Conservation (phyloP, 1,139 yeast species). For the Hansenula lynferdii region DNA sequence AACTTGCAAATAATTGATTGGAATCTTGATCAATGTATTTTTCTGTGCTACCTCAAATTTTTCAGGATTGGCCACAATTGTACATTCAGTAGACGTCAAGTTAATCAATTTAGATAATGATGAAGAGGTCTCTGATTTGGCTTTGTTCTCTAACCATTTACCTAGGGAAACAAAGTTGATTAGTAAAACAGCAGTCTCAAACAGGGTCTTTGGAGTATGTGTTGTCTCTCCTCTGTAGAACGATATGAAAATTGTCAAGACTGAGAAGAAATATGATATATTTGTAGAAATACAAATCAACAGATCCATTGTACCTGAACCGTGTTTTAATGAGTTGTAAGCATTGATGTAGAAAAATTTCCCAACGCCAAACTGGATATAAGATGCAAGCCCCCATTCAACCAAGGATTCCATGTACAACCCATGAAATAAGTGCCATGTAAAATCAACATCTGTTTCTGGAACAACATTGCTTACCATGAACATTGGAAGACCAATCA, state of each 20-base stretch:
- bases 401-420: conserved; percentile 50
- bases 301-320: conserved; percentile 94
- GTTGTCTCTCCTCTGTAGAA: conserved; percentile 25
- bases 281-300: conserved; percentile 80
- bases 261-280: conserved; percentile 72
- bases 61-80: conserved; percentile 39
- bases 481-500: conserved; percentile 62
- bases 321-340: conserved; percentile 57
- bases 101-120: conserved; percentile 80
- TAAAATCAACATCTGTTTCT: conserved; percentile 24
- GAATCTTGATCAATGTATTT: conserved; percentile 30
- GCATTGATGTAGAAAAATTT: conserved; percentile 60
- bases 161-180: conserved; percentile 82
- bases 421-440: conserved; percentile 40
- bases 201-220: conserved; percentile 63
- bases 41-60: conserved; percentile 11
- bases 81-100: conserved; percentile 74
- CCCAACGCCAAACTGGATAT: conserved; percentile 64
- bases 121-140: conserved; percentile 90
- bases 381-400: conserved; percentile 57
- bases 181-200: conserved; percentile 87
- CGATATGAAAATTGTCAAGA: conserved; percentile 48
- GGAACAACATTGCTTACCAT: conserved; percentile 47
- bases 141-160: conserved; percentile 85
- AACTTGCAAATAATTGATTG: conserved; percentile 72